phyloP scores from a whole-genome alignment of 2,329 filamentous ascomycete species.

The Diaporthe sp. region DNA sequence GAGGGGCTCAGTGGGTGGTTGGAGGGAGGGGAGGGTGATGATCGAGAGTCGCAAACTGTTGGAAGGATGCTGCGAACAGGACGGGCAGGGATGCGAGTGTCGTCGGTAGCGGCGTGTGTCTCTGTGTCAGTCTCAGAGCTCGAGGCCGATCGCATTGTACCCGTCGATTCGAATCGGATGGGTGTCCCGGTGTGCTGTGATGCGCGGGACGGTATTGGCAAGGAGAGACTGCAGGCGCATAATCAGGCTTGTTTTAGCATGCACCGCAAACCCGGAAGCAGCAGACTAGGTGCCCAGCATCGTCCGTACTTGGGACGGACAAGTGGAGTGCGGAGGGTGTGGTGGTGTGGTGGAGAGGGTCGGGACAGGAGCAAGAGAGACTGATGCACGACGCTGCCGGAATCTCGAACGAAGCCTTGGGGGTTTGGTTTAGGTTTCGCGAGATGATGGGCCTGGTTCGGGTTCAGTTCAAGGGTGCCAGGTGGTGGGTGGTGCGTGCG shows the following conservation, averaged over 20 bases:
- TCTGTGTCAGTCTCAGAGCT: slow-evolving; percentile 37
- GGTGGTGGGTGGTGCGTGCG: slow-evolving; percentile 23
- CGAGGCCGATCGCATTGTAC: slow-evolving; percentile 41
- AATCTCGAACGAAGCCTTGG: slow-evolving; percentile 32
- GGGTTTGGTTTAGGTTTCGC: slow-evolving; percentile 34
- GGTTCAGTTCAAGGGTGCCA: slow-evolving; percentile 22
- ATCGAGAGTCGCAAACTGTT: slow-evolving; percentile 20
- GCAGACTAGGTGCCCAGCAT: slow-evolving; percentile 32
- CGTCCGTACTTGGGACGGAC: slow-evolving; percentile 18
- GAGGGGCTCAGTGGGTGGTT: slow-evolving; percentile 13
- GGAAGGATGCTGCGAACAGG: slow-evolving; percentile 10
- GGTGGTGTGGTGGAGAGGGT: background rate
- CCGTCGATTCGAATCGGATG: slow-evolving; percentile 35
- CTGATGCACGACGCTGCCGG: slow-evolving; percentile 18
- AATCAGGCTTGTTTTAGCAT: slow-evolving; percentile 39
- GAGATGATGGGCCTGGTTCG: slow-evolving; percentile 30
- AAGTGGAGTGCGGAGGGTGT: slow-evolving; percentile 8
- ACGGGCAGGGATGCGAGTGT: slow-evolving; percentile 26
- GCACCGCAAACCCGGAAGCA: slow-evolving; percentile 31
- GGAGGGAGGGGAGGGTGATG: slow-evolving; percentile 7
- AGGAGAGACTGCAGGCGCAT: slow-evolving; percentile 40
- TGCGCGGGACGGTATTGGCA: slow-evolving; percentile 37
- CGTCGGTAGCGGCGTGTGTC: slow-evolving; percentile 34
- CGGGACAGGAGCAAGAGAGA: slow-evolving; percentile 20
- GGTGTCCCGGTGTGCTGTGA: slow-evolving; percentile 29